Conservation (phyloP, 768 basidiomycete species). For the Cantharellus cinnabarinus region DNA sequence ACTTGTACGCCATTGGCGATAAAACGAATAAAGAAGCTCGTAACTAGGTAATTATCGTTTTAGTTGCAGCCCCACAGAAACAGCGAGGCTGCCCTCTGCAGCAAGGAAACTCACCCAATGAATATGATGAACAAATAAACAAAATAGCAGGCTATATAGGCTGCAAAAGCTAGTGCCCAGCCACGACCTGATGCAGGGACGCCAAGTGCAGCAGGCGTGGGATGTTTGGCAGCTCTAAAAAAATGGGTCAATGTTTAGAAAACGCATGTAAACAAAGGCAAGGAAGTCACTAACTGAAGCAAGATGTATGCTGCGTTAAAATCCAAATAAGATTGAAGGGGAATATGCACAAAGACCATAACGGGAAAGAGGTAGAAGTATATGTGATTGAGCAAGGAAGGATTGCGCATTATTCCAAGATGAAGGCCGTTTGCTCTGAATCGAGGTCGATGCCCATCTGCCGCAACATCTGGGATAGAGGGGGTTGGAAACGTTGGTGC, state of each 20-base stretch:
- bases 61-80: background rate
- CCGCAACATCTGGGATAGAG: background rate
- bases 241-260: background rate
- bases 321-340: slow-evolving; percentile 69
- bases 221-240: slow-evolving; percentile 49
- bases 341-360: slow-evolving; percentile 39
- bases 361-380: slow-evolving; percentile 56
- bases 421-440: slow-evolving; percentile 52
- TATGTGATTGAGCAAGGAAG: slow-evolving; percentile 21
- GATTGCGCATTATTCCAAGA: slow-evolving; percentile 43
- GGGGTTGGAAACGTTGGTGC: slow-evolving; percentile 17
- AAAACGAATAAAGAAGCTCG: slow-evolving; percentile 14
- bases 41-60: slow-evolving; percentile 24
- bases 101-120: slow-evolving; percentile 27
- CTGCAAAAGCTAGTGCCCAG: slow-evolving; percentile 67
- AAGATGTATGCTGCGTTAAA: slow-evolving; percentile 74
- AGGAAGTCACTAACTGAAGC: slow-evolving; percentile 43
- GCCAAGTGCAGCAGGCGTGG: slow-evolving; percentile 45
- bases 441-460: slow-evolving; percentile 21
- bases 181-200: slow-evolving; percentile 50
- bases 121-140: slow-evolving; percentile 1
- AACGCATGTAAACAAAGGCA: background rate
- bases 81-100: slow-evolving; percentile 20
- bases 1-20: slow-evolving; percentile 18
- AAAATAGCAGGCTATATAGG: slow-evolving; percentile 42